These are phyloP conservation scores for Picochlorum costavermella DNA, from an alignment of 139 green algal species.

Conservation along the genomic window DNA sequence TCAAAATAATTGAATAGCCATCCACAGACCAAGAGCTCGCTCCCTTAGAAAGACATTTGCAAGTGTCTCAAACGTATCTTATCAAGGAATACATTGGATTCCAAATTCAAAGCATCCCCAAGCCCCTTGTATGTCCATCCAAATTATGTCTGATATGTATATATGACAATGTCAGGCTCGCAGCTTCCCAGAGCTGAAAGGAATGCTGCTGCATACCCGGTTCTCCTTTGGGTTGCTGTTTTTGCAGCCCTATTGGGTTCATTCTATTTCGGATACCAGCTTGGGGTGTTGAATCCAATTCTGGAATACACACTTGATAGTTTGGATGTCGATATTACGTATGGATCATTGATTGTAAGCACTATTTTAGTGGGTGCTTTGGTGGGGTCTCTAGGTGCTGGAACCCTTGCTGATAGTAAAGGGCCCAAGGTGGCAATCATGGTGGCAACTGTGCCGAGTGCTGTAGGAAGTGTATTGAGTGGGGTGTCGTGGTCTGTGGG, in stretches of 20 bases:
- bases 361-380: slow-evolving; percentile 67
- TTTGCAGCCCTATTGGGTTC: slow-evolving; percentile 19
- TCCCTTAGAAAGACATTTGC: too few species aligned
- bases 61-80: too few species aligned
- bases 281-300: slow-evolving; percentile 55
- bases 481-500: slow-evolving; percentile 42
- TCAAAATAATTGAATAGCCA: too few species aligned
- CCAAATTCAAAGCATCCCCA: too few species aligned
- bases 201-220: slow-evolving; percentile 13
- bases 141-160: too few species aligned
- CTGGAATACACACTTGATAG: slow-evolving; percentile 22
- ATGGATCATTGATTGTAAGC: slow-evolving; percentile 63
- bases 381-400: slow-evolving; percentile 54
- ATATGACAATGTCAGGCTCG: too few species aligned
- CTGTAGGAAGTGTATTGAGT: slow-evolving; percentile 59
- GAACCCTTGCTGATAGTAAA: slow-evolving; percentile 58
- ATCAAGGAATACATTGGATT: too few species aligned
- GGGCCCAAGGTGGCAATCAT: slow-evolving; percentile 61
- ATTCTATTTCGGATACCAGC: slow-evolving; percentile 45
- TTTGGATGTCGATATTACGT: slow-evolving; percentile 25
- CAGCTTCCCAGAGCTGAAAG: too few species aligned
- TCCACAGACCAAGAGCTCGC: too few species aligned
- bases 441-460: slow-evolving; percentile 53
- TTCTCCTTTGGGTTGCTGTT: slow-evolving; percentile 22
- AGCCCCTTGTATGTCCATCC: too few species aligned